Evolutionary conservation across 164 flowering plant species (phyloP), one percentile per base, ranked within the genome.

Genomic region (Nymphaea colorata): DNA sequence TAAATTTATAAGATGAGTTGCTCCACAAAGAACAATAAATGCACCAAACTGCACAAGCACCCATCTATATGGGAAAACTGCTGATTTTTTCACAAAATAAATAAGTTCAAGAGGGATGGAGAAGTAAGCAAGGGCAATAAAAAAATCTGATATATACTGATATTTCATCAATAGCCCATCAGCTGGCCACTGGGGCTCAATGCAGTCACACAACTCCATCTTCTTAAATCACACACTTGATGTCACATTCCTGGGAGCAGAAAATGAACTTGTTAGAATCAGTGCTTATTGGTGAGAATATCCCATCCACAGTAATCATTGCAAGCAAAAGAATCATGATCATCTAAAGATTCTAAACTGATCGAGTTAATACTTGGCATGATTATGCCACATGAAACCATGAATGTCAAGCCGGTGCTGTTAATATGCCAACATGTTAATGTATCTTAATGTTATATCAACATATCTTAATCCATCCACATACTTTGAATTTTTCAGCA

Each of bases 1-100:
- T 53, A 91, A 66, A 75, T 82, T 91, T 25, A 91, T 91, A 14
- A 91, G 85, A 70, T 91, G 97, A 0, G 97, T 91, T 1, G 90
- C 91, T 17, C 96, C 96, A 75, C 96, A 90, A 5, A 90, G 84
- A 72, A 91, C 89, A 36, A 91, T 91, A 71, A 91, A 91, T 59
- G 97, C 97, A 43, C 97, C 97, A 74, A 91, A 91, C 80, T 91
- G 95, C 68, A 91, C 90, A 53, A 91, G 89, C 68, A 91, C 97
- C 97, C 97, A 91, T 81, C 88, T 77, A 71, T 91, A 91, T 3
- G 97, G 97, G 71, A 91, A 89, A 62, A 91, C 84, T 5, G 96
- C 82, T 47, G 95, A 89, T 76, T 86, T 89, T 79, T 89, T 85
- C n/a, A 91, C 97, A 66, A 91, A 91, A 83, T 91, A 91, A 66